These are phyloP conservation scores for Scedosporium aurantiacum DNA, from an alignment of 2,329 filamentous ascomycete genomes.

Conservation along the genomic window DNA sequence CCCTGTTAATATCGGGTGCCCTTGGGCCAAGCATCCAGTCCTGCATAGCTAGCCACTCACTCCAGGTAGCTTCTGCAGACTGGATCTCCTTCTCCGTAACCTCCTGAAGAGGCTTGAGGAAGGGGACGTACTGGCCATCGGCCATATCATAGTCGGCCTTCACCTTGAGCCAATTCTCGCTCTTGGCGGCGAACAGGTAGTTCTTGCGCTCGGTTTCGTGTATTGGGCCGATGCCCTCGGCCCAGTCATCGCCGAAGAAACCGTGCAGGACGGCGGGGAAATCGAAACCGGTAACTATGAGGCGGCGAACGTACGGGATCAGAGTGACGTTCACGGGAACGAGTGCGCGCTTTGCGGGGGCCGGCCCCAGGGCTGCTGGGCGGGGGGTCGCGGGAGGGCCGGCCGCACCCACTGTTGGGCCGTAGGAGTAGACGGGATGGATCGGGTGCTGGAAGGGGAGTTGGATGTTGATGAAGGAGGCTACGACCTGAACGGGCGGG, in stretches of 20 bases:
- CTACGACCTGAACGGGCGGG: constrained; percentile 72
- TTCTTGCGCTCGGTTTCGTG: constrained; percentile 87
- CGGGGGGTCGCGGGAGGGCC: constrained; percentile 10
- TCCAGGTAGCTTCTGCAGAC: constrained; percentile 76
- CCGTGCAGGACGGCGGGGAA: constrained; percentile 77
- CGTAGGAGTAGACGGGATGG: constrained; percentile 28
- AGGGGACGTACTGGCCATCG: constrained; percentile 74
- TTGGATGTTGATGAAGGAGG: constrained; percentile 83
- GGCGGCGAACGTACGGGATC: constrained; percentile 78
- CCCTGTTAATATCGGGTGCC: constrained; percentile 33
- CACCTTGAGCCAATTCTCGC: constrained; percentile 76
- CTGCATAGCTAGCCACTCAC: constrained; percentile 91
- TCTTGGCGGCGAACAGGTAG: constrained; percentile 91
- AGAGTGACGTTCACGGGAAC: constrained; percentile 47
- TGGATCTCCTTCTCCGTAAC: constrained; percentile 71
- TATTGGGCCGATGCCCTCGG: constrained; percentile 64
- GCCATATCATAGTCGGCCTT: constrained; percentile 86
- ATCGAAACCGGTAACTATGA: constrained; percentile 88
- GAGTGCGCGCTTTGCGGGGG: constrained; percentile 10
- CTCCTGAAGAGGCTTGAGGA: constrained; percentile 70
- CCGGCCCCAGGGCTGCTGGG: background rate
- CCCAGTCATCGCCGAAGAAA: constrained; percentile 95
- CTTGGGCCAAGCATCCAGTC: constrained; percentile 95
- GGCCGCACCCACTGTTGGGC: constrained; percentile 17
- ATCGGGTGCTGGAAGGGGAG: constrained; percentile 67